Evolutionary conservation across 331 rosid species (phyloP).

Genomic region (Quercus phellos): DNA sequence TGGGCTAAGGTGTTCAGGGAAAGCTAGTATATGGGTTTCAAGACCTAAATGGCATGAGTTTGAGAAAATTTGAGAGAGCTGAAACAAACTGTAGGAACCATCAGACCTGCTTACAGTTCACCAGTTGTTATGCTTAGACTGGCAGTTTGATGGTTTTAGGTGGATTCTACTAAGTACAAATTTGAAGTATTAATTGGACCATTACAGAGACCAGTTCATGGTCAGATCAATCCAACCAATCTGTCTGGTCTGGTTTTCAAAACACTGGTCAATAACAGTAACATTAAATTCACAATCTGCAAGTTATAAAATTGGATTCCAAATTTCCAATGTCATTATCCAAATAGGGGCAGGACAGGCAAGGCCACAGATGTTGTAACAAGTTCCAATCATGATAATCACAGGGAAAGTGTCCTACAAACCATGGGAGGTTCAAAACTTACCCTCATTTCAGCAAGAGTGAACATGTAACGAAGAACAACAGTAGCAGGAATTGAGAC

Average conservation of each 20-base stretch:
- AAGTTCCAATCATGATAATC: conserved; percentile 12
- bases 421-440: conserved; percentile 7
- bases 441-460: conserved; percentile 85
- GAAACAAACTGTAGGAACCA: too few relatives aligned
- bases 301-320: not conserved
- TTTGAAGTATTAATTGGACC: too few relatives aligned
- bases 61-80: too few relatives aligned
- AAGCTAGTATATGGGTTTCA: too few relatives aligned
- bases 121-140: too few relatives aligned
- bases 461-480: conserved; percentile 78
- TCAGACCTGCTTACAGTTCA: too few relatives aligned
- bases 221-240: too few relatives aligned
- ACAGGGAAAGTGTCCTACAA: conserved; percentile 10
- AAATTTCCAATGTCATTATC: not conserved
- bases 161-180: too few relatives aligned
- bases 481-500: conserved; percentile 73
- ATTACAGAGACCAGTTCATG: too few relatives aligned
- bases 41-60: too few relatives aligned
- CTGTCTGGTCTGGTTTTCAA: not conserved
- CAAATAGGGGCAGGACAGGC: conserved; percentile 1
- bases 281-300: conserved; percentile 8
- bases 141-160: too few relatives aligned
- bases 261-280: not conserved
- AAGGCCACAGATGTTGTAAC: conserved; percentile 11
- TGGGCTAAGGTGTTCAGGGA: too few relatives aligned